Evolutionary conservation across 177 flowering plant genomes (phyloP).

Genomic region (Telopea speciosissima): DNA sequence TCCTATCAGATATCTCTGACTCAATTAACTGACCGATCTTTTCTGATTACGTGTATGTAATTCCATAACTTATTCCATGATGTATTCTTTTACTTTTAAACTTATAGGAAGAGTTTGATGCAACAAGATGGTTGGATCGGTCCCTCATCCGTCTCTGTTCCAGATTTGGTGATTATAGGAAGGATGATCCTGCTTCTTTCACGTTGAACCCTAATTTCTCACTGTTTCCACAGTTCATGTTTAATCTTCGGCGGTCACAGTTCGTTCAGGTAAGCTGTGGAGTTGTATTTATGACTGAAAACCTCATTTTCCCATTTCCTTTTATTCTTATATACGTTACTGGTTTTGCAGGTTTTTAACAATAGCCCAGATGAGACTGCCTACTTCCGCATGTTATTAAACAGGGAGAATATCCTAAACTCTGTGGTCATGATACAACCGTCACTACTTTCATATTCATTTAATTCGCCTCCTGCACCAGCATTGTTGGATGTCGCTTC

Average conservation of each 20-base stretch:
- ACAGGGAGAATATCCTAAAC: conserved; percentile 74
- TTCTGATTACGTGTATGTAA: background rate
- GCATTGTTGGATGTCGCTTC: conserved; percentile 91
- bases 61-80: background rate
- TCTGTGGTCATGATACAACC: conserved; percentile 98
- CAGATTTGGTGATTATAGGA: conserved; percentile 91
- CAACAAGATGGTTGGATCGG: conserved; percentile 95
- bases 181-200: conserved; percentile 91
- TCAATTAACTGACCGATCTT: background rate
- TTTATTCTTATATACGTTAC: background rate
- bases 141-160: conserved; percentile 88
- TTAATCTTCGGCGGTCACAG: conserved; percentile 90
- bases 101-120: conserved; percentile 89
- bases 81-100: background rate
- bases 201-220: conserved; percentile 81
- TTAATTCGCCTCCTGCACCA: conserved; percentile 65
- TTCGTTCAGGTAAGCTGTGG: conserved; percentile 79
- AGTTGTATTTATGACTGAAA: background rate
- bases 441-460: conserved; percentile 78
- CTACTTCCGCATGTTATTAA: conserved; percentile 86
- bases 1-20: background rate
- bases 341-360: conserved; percentile 68
- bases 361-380: conserved; percentile 99
- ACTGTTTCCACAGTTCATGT: conserved; percentile 92
- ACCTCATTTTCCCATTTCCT: background rate